A percentile compares a stretch with the other conserved stretches of the same genome.
Conservation (phyloP, 768 basidiomycete genomes). For the Dacryopinax spathularia region DNA sequence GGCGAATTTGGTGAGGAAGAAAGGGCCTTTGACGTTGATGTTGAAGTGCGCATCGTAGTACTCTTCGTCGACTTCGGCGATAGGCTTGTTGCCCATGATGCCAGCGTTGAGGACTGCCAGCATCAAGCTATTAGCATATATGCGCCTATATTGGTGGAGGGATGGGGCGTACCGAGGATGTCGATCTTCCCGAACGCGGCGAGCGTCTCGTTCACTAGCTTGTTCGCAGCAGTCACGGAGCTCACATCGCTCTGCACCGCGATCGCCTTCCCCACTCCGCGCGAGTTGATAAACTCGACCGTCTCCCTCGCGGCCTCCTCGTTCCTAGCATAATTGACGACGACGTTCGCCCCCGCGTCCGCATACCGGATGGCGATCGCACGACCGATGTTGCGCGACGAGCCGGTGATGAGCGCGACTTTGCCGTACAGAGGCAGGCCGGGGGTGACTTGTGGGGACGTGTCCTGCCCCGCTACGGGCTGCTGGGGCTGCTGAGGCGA, state of each 20-base stretch:
- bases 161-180: conserved; percentile 4
- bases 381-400: conserved; percentile 12
- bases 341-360: conserved; percentile 10
- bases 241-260: conserved; percentile 11
- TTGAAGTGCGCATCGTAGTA: conserved; percentile 12
- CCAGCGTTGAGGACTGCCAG: conserved; percentile 11
- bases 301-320: conserved; percentile 9
- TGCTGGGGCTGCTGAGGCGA: background rate
- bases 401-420: conserved; percentile 13
- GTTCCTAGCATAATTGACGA: background rate
- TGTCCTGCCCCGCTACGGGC: background rate
- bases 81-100: conserved; percentile 14
- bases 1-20: conserved; percentile 5
- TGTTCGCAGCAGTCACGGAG: conserved; percentile 7
- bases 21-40: conserved; percentile 14
- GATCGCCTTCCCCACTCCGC: conserved; percentile 6
- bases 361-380: conserved; percentile 12
- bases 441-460: background rate
- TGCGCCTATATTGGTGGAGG: too few species aligned
- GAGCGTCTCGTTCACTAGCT: conserved; percentile 7
- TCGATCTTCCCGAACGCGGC: conserved; percentile 9
- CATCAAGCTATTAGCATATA: background rate
- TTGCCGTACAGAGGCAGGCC: conserved; percentile 6
- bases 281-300: conserved; percentile 10
- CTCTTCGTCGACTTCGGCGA: conserved; percentile 11